Percentiles rank a stretch among this genome's conserved stretches.
Conservation (phyloP, 2,329 filamentous ascomycete genomes). For the Cytospora leucostoma region DNA sequence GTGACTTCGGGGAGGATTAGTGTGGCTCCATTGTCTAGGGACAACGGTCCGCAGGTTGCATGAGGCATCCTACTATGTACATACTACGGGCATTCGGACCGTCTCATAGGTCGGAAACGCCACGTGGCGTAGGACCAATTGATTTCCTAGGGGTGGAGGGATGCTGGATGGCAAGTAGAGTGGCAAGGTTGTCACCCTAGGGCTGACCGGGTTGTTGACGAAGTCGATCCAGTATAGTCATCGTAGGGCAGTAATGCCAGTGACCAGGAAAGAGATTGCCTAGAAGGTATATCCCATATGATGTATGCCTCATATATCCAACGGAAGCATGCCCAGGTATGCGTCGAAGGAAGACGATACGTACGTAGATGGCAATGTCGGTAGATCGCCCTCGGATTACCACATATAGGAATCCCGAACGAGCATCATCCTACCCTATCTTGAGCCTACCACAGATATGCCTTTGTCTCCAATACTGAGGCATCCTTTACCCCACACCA, state of each 20-base stretch:
- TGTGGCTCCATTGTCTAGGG: neutral
- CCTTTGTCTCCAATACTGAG: slow-evolving; percentile 9
- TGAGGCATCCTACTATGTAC: neutral
- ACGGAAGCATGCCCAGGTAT: neutral
- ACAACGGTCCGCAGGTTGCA: neutral
- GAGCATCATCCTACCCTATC: neutral
- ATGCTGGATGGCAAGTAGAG: neutral
- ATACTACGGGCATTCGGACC: neutral
- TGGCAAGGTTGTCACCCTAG: neutral
- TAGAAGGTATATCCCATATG: neutral
- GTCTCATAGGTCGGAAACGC: neutral
- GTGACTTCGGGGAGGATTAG: neutral
- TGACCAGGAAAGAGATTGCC: neutral
- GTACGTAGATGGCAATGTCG: neutral
- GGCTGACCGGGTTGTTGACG: neutral
- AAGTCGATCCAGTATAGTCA: neutral
- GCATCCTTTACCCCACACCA: slow-evolving; percentile 19
- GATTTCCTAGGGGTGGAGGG: no score
- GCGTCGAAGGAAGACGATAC: neutral
- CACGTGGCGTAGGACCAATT: neutral
- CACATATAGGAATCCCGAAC: slow-evolving; percentile 20
- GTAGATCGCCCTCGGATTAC: slow-evolving; percentile 18
- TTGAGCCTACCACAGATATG: slow-evolving; percentile 8
- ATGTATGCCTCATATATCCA: neutral
- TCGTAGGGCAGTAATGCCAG: neutral